phyloP scores from a whole-genome alignment of 2,329 filamentous ascomycete species.

The Camillea tinctor region DNA sequence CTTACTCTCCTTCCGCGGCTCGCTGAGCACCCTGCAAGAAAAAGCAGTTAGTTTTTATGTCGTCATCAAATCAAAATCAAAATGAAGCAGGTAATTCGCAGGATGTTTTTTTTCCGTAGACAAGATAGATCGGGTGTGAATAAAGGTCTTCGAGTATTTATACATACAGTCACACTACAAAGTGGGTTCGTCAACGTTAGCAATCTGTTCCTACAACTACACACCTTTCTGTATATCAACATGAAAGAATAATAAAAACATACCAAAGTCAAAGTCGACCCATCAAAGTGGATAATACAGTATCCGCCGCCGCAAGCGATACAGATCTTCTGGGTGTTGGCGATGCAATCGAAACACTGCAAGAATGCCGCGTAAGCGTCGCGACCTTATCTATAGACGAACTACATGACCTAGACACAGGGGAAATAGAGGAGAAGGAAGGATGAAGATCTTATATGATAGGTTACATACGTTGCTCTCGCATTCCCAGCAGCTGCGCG shows the following conservation, averaged over 20 bases:
- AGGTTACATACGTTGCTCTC: constrained; percentile 65
- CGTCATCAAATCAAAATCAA: too few species aligned
- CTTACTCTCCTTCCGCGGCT: constrained; percentile 33
- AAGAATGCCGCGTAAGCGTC: too few species aligned
- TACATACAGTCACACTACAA: constrained; percentile 48
- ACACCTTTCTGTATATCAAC: too few species aligned
- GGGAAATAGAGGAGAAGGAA: constrained; percentile 1
- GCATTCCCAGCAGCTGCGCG: constrained; percentile 78
- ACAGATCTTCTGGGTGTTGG: constrained; percentile 69
- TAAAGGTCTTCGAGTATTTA: too few species aligned
- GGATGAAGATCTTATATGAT: constrained; percentile 2
- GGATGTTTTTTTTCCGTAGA: too few species aligned
- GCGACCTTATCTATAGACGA: too few species aligned
- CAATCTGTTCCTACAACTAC: too few species aligned
- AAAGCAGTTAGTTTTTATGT: constrained; percentile 6
- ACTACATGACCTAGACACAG: too few species aligned
- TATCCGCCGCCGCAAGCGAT: constrained; percentile 74
- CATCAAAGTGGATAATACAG: constrained; percentile 80
- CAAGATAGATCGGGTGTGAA: too few species aligned
- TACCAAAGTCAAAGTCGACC: constrained; percentile 64
- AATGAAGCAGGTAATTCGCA: too few species aligned
- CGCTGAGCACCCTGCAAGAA: constrained; percentile 36
- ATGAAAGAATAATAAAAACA: too few species aligned
- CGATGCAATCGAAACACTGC: constrained; percentile 75
- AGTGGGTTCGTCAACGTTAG: too few species aligned